Base-by-base conservation (phyloP, 2,329 filamentous ascomycete genomes). In the Anisogramma anomala region DNA sequence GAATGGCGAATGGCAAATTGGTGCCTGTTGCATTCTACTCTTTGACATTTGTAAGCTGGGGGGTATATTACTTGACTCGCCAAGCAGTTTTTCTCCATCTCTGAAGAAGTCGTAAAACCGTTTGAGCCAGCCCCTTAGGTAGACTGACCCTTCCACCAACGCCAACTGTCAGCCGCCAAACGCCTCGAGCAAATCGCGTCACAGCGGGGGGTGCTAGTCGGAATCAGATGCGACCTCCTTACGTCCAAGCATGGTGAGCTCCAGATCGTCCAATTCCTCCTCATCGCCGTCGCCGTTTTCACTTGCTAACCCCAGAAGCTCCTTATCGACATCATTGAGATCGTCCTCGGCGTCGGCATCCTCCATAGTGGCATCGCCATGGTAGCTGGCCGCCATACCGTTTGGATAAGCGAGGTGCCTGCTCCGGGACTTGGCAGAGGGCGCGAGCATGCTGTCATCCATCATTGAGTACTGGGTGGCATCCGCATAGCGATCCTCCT, bases 301-400 rank as follows among this genome's bases (percentile, higher is more conserved):
- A 36, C 58, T 65, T 2, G 60, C 70, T 26, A 70, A 48, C 10
- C 65, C 68, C 3, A 70, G 52, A 11, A 69, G 55, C 39, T 73
- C 72, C 51, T 71, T 67, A 13, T 75, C 68, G 39, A 67, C 68
- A 20, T 77, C 72, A 41, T 73, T 72, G 44, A 75, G 63, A 33
- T 68, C 41, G 30, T 73, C 68, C 6, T 61, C 67, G 41, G 68
- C 63, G 33, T 73, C 68, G 6, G 61, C 67, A 41, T 68, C 63
- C 30, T 65, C 60, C 57, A 64, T 63, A 18, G 60, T 59, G 27
- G 67, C 55, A 26, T 70, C 67, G 11, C 64, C 68, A 22, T 67
- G 65, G 4, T 50, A 45, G 47, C 32, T 42, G 35, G 48, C 27
- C 40, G 41, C 37, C 26, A 41, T 36, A 23, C 47, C 33, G 27